Base-by-base conservation (phyloP, 2,329 filamentous ascomycete genomes). In the Scedosporium dehoogii region DNA sequence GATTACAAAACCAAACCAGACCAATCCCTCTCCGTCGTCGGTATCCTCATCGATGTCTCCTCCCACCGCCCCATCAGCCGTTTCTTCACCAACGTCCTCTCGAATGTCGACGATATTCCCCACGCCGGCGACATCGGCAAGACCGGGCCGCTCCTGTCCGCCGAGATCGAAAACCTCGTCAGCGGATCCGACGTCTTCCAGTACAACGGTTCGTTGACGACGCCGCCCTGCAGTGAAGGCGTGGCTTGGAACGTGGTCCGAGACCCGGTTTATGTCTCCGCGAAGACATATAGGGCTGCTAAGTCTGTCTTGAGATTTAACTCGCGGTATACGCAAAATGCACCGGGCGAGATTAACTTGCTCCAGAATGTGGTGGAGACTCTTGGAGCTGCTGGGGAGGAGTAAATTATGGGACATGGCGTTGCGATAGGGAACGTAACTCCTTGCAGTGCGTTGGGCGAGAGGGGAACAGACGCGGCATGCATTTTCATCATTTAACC, bases 151-250 rank as follows among this genome's bases (percentile, higher is more conserved):
- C 75, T 84, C 7, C 70, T 76, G 69, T 80, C 82, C 72, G 67
- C 68, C 38, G 72, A 72, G 58, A 69, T 83, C 0, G 69, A 73
- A 33, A 57, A 66, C 7, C 69, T 73, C 46, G 68, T 82, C 57
- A 60, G 70, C 2, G 70, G 74, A 25, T 68, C 68, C 2, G 48
- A 73, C 4, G 71, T 82, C 61, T 78, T 76, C 67, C 75, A 76
- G 63, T 87, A 87, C 74, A 70, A 72, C 12, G 85, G 85, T 21
- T 85, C 82, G 18, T 75, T 87, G 57, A 87, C 85, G 48, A 86
- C 84, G 0, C 85, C 85, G 21, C 85, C 85, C 3, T 87, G 85
- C 73, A 75, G 76, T 16, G 83, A 86, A 70, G 79, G 79, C 27
- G 73, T 87, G 23, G 74, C 71, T 9, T 86, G 83, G 76, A 72